A percentile compares a stretch with the other conserved stretches of the same genome.
Evolutionary conservation across 2,329 filamentous ascomycete genomes (phyloP).

Genomic region (Trichoderma atroviride): DNA sequence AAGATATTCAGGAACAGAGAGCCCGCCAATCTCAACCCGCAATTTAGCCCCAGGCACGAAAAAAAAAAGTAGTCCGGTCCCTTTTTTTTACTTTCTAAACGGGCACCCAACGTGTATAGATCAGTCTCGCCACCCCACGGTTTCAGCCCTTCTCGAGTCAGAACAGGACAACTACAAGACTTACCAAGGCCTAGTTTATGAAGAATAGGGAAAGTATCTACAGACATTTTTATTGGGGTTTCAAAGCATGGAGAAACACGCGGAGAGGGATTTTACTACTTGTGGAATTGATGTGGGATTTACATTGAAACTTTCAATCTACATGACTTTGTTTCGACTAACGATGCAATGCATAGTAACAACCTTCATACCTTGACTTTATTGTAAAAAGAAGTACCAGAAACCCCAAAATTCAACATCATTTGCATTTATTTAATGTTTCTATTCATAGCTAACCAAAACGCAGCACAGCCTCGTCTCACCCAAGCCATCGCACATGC

Average conservation of each 20-base stretch:
- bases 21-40: slow-evolving; percentile 3
- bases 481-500: not conserved
- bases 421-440: not conserved
- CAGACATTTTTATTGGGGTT: not conserved
- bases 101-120: not conserved
- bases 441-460: not conserved
- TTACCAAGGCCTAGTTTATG: not conserved
- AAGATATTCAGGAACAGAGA: not conserved
- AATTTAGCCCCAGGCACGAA: slow-evolving; percentile 1
- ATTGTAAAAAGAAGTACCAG: not conserved
- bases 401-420: not conserved
- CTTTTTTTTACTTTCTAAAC: not conserved
- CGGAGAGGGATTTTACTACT: not conserved
- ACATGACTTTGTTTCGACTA: not conserved
- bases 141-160: not conserved
- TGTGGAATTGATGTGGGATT: not conserved
- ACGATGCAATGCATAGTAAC: not conserved
- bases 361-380: not conserved
- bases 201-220: not conserved
- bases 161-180: not conserved
- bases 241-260: not conserved
- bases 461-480: not conserved
- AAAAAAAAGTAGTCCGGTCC: not conserved
- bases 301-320: not conserved
- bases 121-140: not conserved